Evolutionary conservation across 345 rosid genomes (phyloP).

Genomic region (Hypericum perforatum): DNA sequence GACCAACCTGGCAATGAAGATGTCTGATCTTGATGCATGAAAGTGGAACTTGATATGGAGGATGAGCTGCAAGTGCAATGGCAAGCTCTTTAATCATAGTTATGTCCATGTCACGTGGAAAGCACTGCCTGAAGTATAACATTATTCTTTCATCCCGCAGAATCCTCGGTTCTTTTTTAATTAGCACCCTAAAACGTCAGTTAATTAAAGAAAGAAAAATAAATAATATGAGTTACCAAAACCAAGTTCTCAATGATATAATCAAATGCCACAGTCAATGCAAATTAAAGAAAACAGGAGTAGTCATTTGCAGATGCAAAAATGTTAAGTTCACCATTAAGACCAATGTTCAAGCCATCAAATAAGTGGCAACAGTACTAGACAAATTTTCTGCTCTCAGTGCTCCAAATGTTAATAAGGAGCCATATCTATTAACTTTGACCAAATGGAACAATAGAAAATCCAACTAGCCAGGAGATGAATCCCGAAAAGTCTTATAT

Average conservation of each 20-base stretch:
- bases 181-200: constrained; percentile 34
- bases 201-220: neutral
- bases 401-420: constrained; percentile 1
- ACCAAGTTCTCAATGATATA: neutral
- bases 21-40: constrained; percentile 62
- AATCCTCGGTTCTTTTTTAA: constrained; percentile 58
- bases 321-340: neutral
- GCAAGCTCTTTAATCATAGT: constrained; percentile 75
- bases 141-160: constrained; percentile 64
- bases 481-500: neutral
- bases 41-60: constrained; percentile 84
- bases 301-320: constrained; percentile 1
- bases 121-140: constrained; percentile 85
- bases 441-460: too few species aligned
- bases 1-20: constrained; percentile 73
- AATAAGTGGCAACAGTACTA: neutral
- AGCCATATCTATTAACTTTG: too few species aligned
- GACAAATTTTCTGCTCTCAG: neutral
- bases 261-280: neutral
- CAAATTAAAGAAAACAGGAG: neutral
- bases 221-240: neutral
- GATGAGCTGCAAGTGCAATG: constrained; percentile 65
- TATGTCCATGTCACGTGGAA: constrained; percentile 45
- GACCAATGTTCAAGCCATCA: neutral
- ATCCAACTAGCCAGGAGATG: neutral